Base-by-base conservation (phyloP, 139 green algal genomes). In the Pleodorina starrii region DNA sequence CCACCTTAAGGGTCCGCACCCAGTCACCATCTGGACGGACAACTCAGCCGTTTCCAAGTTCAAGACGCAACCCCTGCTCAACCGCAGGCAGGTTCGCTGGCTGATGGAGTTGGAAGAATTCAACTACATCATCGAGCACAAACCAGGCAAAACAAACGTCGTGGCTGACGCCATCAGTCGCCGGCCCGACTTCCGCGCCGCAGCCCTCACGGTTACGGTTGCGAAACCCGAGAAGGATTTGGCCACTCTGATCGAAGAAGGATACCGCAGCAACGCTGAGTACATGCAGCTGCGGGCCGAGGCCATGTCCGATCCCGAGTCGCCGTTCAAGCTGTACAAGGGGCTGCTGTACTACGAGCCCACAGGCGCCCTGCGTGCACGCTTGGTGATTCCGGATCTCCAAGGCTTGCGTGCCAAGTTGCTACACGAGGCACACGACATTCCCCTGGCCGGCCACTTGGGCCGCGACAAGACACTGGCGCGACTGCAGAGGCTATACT, bases 81-180 rank as follows among this genome's bases (percentile, higher is more conserved):
- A 71, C 44, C 73, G 23, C 5, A 29, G 76, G 12, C 73, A 87
- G 35, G 73, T 74, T 10, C 32, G 66, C 23, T 87, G 75, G 89
- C 54, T 78, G 43, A 48, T 14, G 51, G 51, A 60, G 51, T 17
- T 60, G 51, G 51, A 60, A 60, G 51, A 60, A 60, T 89, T 77
- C 57, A 51, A 91, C 71, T 89, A 89, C 43, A 36, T 77, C 40
- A 51, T 92, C 32, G 63, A 83, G 21, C 75, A 92, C 83, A 84
- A 69, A 11, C 80, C 89, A 12, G 81, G 89, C 19, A 59, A 74
- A 5, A 46, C 50, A 44, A 94, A 94, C 66, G 77, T 84, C 4
- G 87, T 94, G 1, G 93, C 93, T 19, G 90, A 94, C 16, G 40
- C 46, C 71, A 60, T 60, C 14, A 60, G 14, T 60, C 36, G 25